Base-by-base conservation (phyloP, 2,329 filamentous ascomycete genomes). In the Botrytis sinoallii region DNA sequence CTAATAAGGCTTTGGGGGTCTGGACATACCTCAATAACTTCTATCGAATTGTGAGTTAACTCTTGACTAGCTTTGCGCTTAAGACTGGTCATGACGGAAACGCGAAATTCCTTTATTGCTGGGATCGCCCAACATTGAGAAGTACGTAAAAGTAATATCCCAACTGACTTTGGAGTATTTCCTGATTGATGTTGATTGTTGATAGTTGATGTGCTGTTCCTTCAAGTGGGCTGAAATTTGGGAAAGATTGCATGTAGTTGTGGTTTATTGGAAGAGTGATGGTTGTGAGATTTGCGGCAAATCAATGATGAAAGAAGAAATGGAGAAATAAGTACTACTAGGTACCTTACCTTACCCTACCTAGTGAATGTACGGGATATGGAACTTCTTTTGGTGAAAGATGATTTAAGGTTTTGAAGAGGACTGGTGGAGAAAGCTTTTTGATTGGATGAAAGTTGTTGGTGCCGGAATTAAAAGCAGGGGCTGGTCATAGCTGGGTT, bases 51-150 rank as follows among this genome's bases (percentile, higher is more conserved):
- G 25, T 74, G 70, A 32, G 73, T 77, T 69, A 78, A 74, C 72
- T 79, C 71, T 46, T 77, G 70, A 20, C 69, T 52, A 42, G 79
- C 78, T 75, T 77, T 79, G 57, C 79, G 75, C 73, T 80, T 80
- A 64, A 67, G 73, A 69, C 63, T 67, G 71, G 63, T 72, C 71
- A 72, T 72, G 48, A 44, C 71, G 71, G 44, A 42, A 32, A 68
- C 44, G n/a, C 38, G 35, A 29, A 57, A 32, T 25, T 68, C 61
- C 55, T 44, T 22, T 35, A 32, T 60, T 48, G 46, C 70, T 68
- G 29, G 46, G 32, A 44, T 55, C 20, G 29, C 35, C 38, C 70
- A 68, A 68, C 71, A 72, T 72, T 29, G 64, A 72, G 70, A 68
- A 16, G 46, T 48, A 16, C 7, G 38, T 20, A 20, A 14, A 68